phyloP scores from a whole-genome alignment of 495 filamentous ascomycete genomes.

The Penicillium crystallinum region DNA sequence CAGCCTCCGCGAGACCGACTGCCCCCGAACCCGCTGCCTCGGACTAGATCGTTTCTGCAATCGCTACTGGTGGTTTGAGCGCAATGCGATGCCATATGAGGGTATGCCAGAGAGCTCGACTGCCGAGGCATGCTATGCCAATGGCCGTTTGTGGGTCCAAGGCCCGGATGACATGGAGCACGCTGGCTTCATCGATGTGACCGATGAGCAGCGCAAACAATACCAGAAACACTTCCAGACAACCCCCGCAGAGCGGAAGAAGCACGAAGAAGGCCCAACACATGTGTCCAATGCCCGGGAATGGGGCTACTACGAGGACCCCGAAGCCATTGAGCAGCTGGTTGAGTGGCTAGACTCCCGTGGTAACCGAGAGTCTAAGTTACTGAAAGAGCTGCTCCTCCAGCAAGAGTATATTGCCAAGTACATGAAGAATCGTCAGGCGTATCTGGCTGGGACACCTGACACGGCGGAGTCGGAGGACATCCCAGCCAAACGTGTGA shows the following conservation, averaged over 20 bases:
- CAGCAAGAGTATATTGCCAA: conserved; percentile 72
- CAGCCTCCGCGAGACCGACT: conserved; percentile 88
- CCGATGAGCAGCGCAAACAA: conserved; percentile 58
- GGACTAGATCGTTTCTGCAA: conserved; percentile 97
- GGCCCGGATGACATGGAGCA: conserved; percentile 88
- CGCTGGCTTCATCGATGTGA: conserved; percentile 74
- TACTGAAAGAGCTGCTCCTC: conserved; percentile 75
- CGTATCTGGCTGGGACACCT: conserved; percentile 56
- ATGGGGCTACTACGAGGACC: conserved; percentile 88
- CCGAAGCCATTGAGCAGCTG: conserved; percentile 67
- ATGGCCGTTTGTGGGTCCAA: conserved; percentile 93
- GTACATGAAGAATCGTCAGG: conserved; percentile 73
- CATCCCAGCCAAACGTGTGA: conserved; percentile 59
- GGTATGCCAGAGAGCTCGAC: conserved; percentile 87
- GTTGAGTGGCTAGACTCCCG: conserved; percentile 84
- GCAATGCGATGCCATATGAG: conserved; percentile 94
- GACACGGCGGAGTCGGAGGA: conserved; percentile 55
- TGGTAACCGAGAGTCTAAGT: conserved; percentile 74
- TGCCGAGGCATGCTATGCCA: conserved; percentile 79
- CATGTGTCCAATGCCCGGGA: conserved; percentile 70
- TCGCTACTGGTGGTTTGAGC: conserved; percentile 98
- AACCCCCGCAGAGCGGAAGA: conserved; percentile 80
- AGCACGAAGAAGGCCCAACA: conserved; percentile 77
- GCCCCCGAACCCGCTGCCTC: conserved; percentile 79
- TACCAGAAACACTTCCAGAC: conserved; percentile 63